Conservation (phyloP, 768 basidiomycete genomes). For the Mycena amicta region DNA sequence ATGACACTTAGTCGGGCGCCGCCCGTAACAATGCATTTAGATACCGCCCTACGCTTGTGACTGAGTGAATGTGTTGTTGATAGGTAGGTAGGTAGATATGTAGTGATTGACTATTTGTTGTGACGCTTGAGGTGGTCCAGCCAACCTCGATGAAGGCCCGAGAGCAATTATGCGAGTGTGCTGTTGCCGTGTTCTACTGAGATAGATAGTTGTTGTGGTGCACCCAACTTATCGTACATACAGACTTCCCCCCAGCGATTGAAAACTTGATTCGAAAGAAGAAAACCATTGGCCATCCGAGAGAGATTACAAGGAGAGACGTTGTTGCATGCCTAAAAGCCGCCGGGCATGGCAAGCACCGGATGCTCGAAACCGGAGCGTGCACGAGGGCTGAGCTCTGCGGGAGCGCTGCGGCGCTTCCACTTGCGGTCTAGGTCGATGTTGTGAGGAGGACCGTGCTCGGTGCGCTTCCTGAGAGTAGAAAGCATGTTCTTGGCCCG, state of each 20-base stretch:
- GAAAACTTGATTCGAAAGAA: constrained; percentile 33
- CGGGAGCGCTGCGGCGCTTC: constrained; percentile 65
- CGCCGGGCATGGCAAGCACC: constrained; percentile 58
- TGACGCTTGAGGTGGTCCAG: constrained; percentile 20
- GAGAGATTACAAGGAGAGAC: constrained; percentile 41
- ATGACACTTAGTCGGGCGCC: constrained; percentile 16
- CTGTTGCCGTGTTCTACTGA: constrained; percentile 14
- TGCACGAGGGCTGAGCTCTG: constrained; percentile 52
- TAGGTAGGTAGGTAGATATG: constrained; percentile 9
- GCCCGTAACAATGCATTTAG: constrained; percentile 16
- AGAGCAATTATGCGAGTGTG: constrained; percentile 7
- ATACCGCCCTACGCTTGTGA: constrained; percentile 15
- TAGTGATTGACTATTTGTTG: constrained; percentile 1
- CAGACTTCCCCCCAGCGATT: constrained; percentile 12
- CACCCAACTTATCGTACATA: constrained; percentile 24
- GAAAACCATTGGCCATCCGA: no score
- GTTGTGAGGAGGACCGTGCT: constrained; percentile 25
- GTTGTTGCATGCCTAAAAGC: constrained; percentile 50
- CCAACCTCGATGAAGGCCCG: constrained; percentile 15
- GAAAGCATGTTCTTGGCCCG: constrained; percentile 67
- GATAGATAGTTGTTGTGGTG: neutral
- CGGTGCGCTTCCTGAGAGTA: constrained; percentile 62
- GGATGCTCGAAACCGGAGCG: constrained; percentile 63
- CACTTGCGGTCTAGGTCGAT: constrained; percentile 37
- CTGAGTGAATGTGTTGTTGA: constrained; percentile 4